phyloP scores from a whole-genome alignment of 352 stramenopile genomes.

The Pythium aphanidermatum region DNA sequence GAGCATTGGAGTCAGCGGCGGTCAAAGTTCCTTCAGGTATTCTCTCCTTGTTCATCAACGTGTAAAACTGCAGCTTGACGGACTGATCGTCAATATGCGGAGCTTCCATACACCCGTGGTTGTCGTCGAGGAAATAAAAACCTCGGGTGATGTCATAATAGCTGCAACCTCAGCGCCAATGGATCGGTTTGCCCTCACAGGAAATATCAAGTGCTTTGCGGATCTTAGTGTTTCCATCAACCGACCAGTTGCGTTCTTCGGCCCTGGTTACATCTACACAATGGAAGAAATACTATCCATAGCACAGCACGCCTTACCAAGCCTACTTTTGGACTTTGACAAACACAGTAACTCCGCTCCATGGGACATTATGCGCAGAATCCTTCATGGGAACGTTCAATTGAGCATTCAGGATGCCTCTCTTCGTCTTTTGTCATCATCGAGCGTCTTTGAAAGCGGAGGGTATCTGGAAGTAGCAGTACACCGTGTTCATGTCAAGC shows the following conservation, averaged over 20 bases:
- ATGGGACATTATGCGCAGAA: conserved; percentile 51
- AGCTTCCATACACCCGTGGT: conserved; percentile 44
- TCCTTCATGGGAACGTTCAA: conserved; percentile 51
- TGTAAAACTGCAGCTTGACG: conserved; percentile 20
- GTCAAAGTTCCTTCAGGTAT: conserved; percentile 3
- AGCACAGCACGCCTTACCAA: conserved; percentile 24
- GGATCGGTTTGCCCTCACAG: conserved; percentile 23
- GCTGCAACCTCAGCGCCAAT: conserved; percentile 18
- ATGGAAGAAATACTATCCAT: conserved; percentile 41
- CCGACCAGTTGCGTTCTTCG: conserved; percentile 40
- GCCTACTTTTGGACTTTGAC: conserved; percentile 47
- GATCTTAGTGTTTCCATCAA: conserved; percentile 32
- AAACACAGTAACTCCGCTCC: conserved; percentile 21
- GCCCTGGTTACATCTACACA: conserved; percentile 44
- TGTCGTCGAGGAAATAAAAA: conserved; percentile 23
- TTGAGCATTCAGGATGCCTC: conserved; percentile 32
- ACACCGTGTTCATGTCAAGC: conserved; percentile 27
- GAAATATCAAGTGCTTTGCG: conserved; percentile 28
- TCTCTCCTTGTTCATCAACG: conserved; percentile 6
- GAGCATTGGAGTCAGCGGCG: background rate
- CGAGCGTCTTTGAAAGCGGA: conserved; percentile 40
- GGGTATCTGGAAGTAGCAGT: conserved; percentile 52
- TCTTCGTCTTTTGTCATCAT: conserved; percentile 35
- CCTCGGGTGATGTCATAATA: conserved; percentile 32
- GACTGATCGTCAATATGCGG: conserved; percentile 35